A percentile compares a stretch with the other conserved stretches of the same genome.
These are phyloP conservation scores for Mortierella polycephala DNA, from an alignment of 371 early-diverging fungal genomes.

Conservation along the genomic window DNA sequence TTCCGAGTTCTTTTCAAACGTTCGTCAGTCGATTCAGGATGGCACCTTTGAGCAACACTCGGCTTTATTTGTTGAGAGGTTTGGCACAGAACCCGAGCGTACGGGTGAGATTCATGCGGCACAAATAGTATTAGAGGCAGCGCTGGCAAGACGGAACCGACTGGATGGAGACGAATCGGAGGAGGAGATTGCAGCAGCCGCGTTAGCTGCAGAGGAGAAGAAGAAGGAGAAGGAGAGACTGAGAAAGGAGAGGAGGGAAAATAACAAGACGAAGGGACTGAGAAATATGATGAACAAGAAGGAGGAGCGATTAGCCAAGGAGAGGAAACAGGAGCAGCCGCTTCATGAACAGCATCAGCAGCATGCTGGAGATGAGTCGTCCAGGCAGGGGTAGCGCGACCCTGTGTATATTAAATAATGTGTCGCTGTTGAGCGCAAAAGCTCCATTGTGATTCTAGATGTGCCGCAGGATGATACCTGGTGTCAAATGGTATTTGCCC, in stretches of 20 bases:
- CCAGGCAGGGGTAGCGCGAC: too few species aligned
- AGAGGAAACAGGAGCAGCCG: conserved; percentile 1
- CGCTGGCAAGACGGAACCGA: conserved; percentile 30
- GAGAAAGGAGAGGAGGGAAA: conserved; percentile 12
- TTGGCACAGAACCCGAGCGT: conserved; percentile 40
- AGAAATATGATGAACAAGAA: conserved; percentile 17
- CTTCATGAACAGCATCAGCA: neutral
- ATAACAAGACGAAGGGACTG: conserved; percentile 16
- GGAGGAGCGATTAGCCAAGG: conserved; percentile 17
- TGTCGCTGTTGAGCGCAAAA: too few species aligned
- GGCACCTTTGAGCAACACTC: conserved; percentile 60
- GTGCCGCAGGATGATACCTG: too few species aligned
- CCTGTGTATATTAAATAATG: too few species aligned
- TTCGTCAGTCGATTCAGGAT: conserved; percentile 68
- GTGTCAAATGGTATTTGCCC: too few species aligned
- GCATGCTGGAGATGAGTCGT: too few species aligned
- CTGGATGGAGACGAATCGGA: conserved; percentile 8
- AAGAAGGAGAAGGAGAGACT: conserved; percentile 8
- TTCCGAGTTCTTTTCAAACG: conserved; percentile 67
- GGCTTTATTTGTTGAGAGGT: conserved; percentile 17
- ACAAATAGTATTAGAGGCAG: conserved; percentile 27
- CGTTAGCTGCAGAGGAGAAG: conserved; percentile 13
- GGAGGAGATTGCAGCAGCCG: conserved; percentile 1
- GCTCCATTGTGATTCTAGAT: too few species aligned
- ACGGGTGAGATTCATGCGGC: conserved; percentile 42